Base-by-base conservation (phyloP, 176 grass and related monocot species). In the Oryza rufipogon region DNA sequence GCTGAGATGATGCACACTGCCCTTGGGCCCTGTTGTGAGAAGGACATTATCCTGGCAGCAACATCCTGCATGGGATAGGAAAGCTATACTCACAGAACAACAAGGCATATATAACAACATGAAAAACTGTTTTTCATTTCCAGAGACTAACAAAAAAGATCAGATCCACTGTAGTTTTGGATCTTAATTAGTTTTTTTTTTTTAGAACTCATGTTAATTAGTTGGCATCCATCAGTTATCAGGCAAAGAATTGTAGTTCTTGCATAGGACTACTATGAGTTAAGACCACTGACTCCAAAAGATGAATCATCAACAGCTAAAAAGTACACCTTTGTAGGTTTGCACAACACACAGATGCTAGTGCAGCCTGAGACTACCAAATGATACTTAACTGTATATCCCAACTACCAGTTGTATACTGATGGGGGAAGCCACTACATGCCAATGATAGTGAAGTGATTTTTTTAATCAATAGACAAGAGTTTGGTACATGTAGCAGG, bases 1-100 rank as follows among this genome's bases (percentile, higher is more conserved):
- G 96, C 96, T 68, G 96, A 99, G 73, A 99, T 91, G 76, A 99
- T 90, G 88, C 93, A 96, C 16, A 99, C 75, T 61, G 91, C 91
- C 71, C 96, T 93, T 76, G 91, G 93, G 70, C 93, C 93, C 89
- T 99, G 96, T 78, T 99, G 96, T 16, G 91, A 92, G 71, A 99
- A 99, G 41, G 93, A 87, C 88, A 91, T 88, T 89, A 99, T 99
- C 88, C 94, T 99, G 15, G 85, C 85, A 11, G 90, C 88, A 81
- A 99, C 82, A 13, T 99, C 96, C 96, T 99, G 84, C 58, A 80
- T 36, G 77, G 12, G 9, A 75, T 25, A 41, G 39, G 20, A n/a
- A 86, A 60, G 64, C 33, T 85, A 67, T 65, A 87, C 73, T 81
- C 1, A 0, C 47, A 30, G 39, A 86, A 79, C 58, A 64, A 9